These are phyloP conservation scores for Lipomyces spencermartinsiae DNA, from an alignment of 805 yeast genomes.

Conservation along the genomic window DNA sequence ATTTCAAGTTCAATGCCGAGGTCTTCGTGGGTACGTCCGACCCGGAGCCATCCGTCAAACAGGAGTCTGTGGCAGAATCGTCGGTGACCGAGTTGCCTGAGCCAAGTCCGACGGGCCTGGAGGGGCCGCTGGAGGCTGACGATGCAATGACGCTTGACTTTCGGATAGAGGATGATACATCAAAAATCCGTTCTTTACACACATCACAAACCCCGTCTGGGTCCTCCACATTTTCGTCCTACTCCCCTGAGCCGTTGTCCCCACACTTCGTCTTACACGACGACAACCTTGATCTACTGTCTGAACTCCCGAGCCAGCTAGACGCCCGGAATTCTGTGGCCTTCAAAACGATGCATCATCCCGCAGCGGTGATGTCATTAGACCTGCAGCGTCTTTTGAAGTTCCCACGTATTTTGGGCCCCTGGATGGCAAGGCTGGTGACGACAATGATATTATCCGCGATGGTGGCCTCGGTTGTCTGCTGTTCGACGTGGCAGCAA, in stretches of 20 bases:
- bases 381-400: constrained; percentile 39
- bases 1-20: constrained; percentile 7
- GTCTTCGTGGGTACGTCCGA: background rate
- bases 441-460: constrained; percentile 14
- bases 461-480: constrained; percentile 21
- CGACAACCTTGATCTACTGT: constrained; percentile 4
- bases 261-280: constrained; percentile 1
- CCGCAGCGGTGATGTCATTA: constrained; percentile 38
- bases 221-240: constrained; percentile 11
- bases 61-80: background rate
- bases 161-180: background rate
- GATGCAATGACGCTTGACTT: background rate
- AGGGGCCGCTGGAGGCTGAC: no score
- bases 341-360: constrained; percentile 39
- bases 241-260: constrained; percentile 4
- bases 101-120: background rate
- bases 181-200: background rate
- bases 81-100: background rate
- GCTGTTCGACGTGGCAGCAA: constrained; percentile 27
- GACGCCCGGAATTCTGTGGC: constrained; percentile 31
- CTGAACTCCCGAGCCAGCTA: constrained; percentile 22
- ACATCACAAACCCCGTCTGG: background rate
- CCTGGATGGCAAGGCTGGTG: constrained; percentile 30
- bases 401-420: constrained; percentile 21
- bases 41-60: background rate